phyloP scores from a whole-genome alignment of 208 protist species.

The Trypanosoma caninum region DNA sequence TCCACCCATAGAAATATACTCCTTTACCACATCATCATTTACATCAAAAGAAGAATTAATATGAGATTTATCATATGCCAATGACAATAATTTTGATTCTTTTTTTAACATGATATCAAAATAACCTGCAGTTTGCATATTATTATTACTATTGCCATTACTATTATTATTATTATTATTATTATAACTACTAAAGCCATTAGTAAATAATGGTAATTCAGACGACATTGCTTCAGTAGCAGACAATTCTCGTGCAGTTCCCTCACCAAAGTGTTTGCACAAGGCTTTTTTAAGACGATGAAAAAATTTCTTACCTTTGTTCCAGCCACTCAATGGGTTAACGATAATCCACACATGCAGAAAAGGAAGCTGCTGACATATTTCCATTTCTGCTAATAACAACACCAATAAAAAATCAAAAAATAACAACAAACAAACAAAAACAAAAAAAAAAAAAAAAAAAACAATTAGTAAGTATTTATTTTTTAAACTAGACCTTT shows the following conservation, averaged over 20 bases:
- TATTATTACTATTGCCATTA: too few species aligned
- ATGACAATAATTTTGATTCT: background rate
- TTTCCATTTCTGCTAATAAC: background rate
- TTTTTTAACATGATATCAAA: too few species aligned
- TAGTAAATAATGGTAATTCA: too few species aligned
- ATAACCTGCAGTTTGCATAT: too few species aligned
- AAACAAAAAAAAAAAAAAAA: conserved; percentile 2
- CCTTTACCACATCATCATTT: background rate
- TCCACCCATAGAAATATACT: background rate
- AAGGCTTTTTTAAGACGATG: conserved; percentile 12
- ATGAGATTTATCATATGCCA: background rate
- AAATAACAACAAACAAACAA: background rate
- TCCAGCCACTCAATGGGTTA: conserved; percentile 56
- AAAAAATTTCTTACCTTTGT: conserved; percentile 20
- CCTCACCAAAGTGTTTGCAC: conserved; percentile 3
- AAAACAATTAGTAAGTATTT: conserved; percentile 8
- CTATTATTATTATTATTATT: too few species aligned
- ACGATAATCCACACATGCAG: conserved; percentile 50
- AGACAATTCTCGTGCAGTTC: background rate
- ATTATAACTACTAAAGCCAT: too few species aligned
- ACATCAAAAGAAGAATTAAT: background rate
- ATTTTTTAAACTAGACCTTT: background rate
- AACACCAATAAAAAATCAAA: background rate
- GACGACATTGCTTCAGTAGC: too few species aligned
- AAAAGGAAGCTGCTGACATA: background rate